phyloP scores from a whole-genome alignment of 2,329 filamentous ascomycete genomes.

The Fusarium palustre region DNA sequence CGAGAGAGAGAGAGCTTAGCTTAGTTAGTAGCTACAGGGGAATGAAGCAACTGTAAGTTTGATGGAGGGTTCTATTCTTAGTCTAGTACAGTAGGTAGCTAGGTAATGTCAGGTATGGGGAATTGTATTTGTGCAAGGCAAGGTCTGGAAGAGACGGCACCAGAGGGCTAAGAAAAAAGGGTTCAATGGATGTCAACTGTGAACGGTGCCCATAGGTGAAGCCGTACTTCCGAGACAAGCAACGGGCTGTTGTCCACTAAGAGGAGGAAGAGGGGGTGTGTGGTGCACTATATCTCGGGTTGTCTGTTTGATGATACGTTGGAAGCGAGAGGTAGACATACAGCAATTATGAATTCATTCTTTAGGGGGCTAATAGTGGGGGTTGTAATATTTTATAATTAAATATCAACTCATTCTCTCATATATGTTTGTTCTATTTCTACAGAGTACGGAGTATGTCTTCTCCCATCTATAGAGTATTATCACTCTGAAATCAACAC shows the following conservation, averaged over 20 bases:
- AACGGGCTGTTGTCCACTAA: conserved; percentile 35
- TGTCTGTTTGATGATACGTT: neutral
- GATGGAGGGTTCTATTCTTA: conserved; percentile 17
- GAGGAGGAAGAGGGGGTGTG: conserved; percentile 10
- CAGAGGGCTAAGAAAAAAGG: neutral
- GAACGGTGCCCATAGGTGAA: conserved; percentile 29
- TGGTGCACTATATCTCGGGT: neutral
- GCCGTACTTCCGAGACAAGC: conserved; percentile 49
- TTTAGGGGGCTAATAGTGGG: neutral
- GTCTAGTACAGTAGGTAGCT: neutral
- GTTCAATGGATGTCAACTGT: conserved; percentile 12
- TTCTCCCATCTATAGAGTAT: no score
- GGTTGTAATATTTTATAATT: no score
- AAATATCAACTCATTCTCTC: neutral
- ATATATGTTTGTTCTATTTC: no score
- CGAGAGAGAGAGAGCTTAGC: no score
- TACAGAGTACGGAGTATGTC: no score
- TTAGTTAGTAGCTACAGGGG: neutral
- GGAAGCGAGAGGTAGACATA: neutral
- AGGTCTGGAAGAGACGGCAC: conserved; percentile 33
- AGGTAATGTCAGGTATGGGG: neutral
- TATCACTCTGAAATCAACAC: no score
- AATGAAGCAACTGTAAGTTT: neutral
- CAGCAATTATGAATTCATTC: neutral
- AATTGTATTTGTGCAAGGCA: neutral